Conservation (phyloP, 176 grass and related monocot species). For the Oryza nivara region DNA sequence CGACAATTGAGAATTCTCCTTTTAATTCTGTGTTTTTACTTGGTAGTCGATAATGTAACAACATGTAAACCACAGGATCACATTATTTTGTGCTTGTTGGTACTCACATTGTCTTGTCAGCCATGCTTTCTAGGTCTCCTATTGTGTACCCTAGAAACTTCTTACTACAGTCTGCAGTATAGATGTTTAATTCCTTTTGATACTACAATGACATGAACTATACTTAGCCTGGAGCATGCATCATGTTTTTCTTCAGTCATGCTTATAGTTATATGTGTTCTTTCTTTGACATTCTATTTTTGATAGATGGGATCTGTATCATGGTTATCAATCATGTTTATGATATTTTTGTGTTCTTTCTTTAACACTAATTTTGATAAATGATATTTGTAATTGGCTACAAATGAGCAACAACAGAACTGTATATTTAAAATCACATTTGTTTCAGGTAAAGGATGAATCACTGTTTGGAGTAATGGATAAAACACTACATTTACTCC, state of each 20-base stretch:
- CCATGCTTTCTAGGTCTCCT: neutral
- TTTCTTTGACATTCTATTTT: constrained; percentile 28
- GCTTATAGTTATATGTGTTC: constrained; percentile 8
- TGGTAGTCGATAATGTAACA: neutral
- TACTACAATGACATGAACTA: constrained; percentile 12
- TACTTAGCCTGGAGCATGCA: neutral
- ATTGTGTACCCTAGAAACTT: neutral
- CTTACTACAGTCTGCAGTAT: neutral
- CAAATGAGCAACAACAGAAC: constrained; percentile 9
- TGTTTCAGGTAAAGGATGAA: constrained; percentile 57
- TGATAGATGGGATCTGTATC: constrained; percentile 16
- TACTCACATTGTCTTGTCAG: neutral
- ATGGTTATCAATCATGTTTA: constrained; percentile 30
- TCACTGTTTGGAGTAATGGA: constrained; percentile 78
- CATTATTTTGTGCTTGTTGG: constrained; percentile 1
- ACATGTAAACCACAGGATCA: neutral
- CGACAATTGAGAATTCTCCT: neutral
- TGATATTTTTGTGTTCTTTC: neutral
- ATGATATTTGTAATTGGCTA: neutral
- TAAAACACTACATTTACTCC: constrained; percentile 56
- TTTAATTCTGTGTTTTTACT: constrained; percentile 6
- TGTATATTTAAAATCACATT: neutral
- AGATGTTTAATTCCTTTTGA: constrained; percentile 9
- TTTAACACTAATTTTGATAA: constrained; percentile 30
- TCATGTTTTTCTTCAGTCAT: constrained; percentile 9